Base-by-base conservation (phyloP, 495 filamentous ascomycete species). In the Rostrohypoxylon terebratum region DNA sequence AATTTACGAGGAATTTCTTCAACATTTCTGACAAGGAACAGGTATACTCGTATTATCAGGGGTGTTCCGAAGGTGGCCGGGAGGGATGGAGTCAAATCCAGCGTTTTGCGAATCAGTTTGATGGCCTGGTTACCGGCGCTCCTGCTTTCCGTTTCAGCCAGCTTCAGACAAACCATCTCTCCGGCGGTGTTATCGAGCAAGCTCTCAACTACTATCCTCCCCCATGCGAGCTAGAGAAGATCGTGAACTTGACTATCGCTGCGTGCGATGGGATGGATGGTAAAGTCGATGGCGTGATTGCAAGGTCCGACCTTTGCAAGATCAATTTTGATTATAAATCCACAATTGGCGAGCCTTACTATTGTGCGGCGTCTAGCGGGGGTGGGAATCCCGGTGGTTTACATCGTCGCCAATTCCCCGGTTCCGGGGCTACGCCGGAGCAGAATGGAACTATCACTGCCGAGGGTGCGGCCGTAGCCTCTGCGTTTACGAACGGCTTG, bases 251-350 rank as follows among this genome's bases (percentile, higher is more conserved):
- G 14, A 86, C 84, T 14, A 86, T 87, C 59, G 75, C 79, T 2
- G 82, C 83, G 23, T 88, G 86, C 21, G 87, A 89, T 61, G 73
- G 78, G 42, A 77, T 88, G 10, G 87, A 88, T 62, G 87, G 87
- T 3, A 78, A 78, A 36, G 80, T 77, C 5, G 87, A 89, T 65
- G 86, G 85, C 20, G 86, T 89, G 10, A 77, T 87, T 44, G 79
- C 83, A 25, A 78, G 86, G 5, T 81, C 83, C 1, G 85, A 88
- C 60, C 81, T 87, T 34, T 88, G 86, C 81, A 79, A 77, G 58
- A 75, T 84, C 4, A 63, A 81, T 58, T 85, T 83, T 71, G 80
- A 86, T 65, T 72, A 85, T 51, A 80, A 75, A 51, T 76, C 75
- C 20, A 81, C 81, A 53, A 77, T 87, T 44, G 85, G 86, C 38